Evolutionary conservation across 2,329 filamentous ascomycete species (phyloP).

Genomic region (Tolypocladium pustulatum): DNA sequence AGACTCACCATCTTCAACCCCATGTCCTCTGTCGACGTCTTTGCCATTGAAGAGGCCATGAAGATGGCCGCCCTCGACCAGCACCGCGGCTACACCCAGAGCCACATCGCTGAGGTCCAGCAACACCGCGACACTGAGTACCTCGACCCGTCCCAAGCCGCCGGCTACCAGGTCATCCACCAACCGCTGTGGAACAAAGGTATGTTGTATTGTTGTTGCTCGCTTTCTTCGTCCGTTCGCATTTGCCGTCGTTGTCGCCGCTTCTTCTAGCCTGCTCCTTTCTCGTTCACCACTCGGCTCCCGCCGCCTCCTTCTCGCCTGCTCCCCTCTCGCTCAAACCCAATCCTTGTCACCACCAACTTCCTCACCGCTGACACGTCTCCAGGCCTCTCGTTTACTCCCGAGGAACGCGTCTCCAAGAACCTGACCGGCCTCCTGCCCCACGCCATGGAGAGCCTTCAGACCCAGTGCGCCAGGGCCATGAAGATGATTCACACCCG

Average conservation of each 20-base stretch:
- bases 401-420: slow-evolving; percentile 51
- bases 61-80: slow-evolving; percentile 50
- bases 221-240: background rate
- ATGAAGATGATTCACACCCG: slow-evolving; percentile 66
- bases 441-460: slow-evolving; percentile 49
- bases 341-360: background rate
- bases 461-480: slow-evolving; percentile 53
- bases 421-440: slow-evolving; percentile 58
- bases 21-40: slow-evolving; percentile 45
- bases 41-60: slow-evolving; percentile 48
- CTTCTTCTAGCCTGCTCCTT: background rate
- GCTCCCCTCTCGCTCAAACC: background rate
- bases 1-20: slow-evolving; percentile 43
- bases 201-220: slow-evolving; percentile 20
- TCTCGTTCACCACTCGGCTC: background rate
- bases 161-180: slow-evolving; percentile 49
- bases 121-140: slow-evolving; percentile 45
- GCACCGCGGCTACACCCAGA: slow-evolving; percentile 48
- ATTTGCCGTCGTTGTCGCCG: background rate
- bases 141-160: slow-evolving; percentile 37
- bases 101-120: slow-evolving; percentile 44
- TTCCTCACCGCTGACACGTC: slow-evolving; percentile 5
- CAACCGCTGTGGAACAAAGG: slow-evolving; percentile 59
- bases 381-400: slow-evolving; percentile 52
- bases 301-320: too few relatives aligned